A percentile compares a stretch with the other conserved stretches of the same genome.
These are phyloP conservation scores for Sporobolomyces roseus DNA, from an alignment of 768 basidiomycete species.

Conservation along the genomic window DNA sequence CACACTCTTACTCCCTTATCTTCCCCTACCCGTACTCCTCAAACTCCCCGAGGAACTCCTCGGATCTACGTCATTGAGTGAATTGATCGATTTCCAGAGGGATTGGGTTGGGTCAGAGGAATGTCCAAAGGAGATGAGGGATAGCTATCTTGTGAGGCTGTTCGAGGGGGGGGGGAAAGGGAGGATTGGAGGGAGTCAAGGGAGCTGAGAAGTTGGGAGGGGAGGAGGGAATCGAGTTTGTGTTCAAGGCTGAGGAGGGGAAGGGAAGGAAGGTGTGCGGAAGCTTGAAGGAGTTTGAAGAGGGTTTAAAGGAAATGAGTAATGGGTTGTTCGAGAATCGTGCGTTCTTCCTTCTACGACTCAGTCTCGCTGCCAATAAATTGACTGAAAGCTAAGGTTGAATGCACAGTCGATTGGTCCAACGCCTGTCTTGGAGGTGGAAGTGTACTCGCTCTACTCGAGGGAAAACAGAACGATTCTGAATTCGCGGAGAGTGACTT, in stretches of 20 bases:
- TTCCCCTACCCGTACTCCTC: background rate
- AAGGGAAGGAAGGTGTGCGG: background rate
- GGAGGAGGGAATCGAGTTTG: too few relatives aligned
- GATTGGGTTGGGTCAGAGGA: slow-evolving; percentile 5
- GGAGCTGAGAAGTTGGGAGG: too few relatives aligned
- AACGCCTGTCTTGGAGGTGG: slow-evolving; percentile 24
- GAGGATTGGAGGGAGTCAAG: too few relatives aligned
- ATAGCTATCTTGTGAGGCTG: too few relatives aligned
- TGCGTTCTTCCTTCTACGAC: background rate
- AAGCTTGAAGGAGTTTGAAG: slow-evolving; percentile 8
- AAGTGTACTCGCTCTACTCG: slow-evolving; percentile 12
- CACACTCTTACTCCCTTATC: background rate
- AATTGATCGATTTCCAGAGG: slow-evolving; percentile 14
- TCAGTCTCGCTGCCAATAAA: too few relatives aligned
- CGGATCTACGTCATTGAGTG: background rate
- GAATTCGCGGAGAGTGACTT: slow-evolving; percentile 13
- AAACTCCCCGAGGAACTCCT: background rate
- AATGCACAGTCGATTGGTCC: slow-evolving; percentile 19
- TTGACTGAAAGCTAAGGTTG: background rate
- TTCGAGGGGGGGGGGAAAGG: too few relatives aligned
- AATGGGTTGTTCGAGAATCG: slow-evolving; percentile 14
- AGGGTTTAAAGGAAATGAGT: background rate
- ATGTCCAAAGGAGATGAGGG: slow-evolving; percentile 1
- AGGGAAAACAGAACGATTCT: background rate
- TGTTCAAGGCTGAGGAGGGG: too few relatives aligned